A percentile compares a stretch with the other conserved stretches of the same genome.
Evolutionary conservation across 78 protist species (phyloP).

Genomic region (Chrysochromulina tobinii): DNA sequence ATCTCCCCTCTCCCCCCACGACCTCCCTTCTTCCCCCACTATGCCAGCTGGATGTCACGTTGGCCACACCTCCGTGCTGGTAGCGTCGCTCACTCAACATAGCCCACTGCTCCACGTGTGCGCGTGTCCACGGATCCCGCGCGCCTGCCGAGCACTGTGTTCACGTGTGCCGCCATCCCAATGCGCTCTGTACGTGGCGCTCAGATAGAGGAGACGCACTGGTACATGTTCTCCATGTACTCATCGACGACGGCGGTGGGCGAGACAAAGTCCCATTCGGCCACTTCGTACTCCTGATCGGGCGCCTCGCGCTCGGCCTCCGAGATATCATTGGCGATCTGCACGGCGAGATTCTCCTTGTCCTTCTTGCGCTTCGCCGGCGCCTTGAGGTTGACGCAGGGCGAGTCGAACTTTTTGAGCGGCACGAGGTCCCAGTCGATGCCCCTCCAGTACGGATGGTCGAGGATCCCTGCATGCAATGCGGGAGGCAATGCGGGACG

Average conservation of each 20-base stretch:
- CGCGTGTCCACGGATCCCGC: no score
- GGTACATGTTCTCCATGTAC: constrained; percentile 20
- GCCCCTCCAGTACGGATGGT: constrained; percentile 19
- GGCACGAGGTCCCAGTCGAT: constrained; percentile 10
- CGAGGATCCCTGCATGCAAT: neutral
- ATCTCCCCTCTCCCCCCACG: no score
- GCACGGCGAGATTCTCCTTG: neutral
- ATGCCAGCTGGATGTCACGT: no score
- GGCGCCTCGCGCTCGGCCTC: neutral
- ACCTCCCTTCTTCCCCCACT: no score
- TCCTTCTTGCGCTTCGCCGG: neutral
- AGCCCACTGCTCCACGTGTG: no score
- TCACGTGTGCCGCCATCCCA: no score
- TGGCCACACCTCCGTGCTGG: no score
- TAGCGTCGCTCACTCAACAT: no score
- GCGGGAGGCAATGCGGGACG: no score
- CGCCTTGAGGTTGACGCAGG: neutral
- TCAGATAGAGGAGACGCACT: neutral
- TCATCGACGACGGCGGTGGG: constrained; percentile 2
- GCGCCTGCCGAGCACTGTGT: no score
- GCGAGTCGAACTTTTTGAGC: constrained; percentile 6
- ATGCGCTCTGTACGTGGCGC: neutral
- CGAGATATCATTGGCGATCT: neutral
- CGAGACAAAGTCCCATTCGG: constrained; percentile 10
- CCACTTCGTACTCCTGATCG: neutral